Evolutionary conservation across 1,139 yeast genomes (phyloP), one percentile per base, ranked within the genome.

Genomic region (Sugiyamaella xylanicola): DNA sequence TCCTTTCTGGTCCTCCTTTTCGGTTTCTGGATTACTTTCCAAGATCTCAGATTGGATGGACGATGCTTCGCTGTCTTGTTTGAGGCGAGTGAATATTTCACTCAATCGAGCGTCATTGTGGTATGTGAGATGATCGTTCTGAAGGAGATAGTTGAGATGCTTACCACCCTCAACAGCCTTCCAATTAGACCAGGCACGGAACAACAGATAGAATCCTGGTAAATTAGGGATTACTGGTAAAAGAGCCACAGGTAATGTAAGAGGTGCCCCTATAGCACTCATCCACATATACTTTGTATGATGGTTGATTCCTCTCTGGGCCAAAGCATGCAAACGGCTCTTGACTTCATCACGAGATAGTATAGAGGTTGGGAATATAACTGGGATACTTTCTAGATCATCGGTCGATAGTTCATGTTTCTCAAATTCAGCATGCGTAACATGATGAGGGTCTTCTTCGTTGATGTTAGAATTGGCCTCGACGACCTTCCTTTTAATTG

Each of bases 151-250:
- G 43, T 76, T 72, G 62, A 90, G 72, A 66, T 89, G 95, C 61
- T 78, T 76, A 7, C 90, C 88, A 0, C 97, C 97, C 54, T 81
- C 70, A 57, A 81, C 76, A 1, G 97, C 97, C 66, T 87, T 88
- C 66, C 84, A 77, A 69, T 92, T 89, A 66, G 97, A 89, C 73
- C 90, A 93, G 17, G 87, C 78, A 61, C 99, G 78, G 70, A 87
- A 93, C 4, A 87, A 77, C 46, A 92, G 72, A 67, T 91, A 93
- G 65, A 93, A 86, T 0, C 97, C 97, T 0, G 99, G 99, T n/a
- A 93, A 81, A 64, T 93, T 93, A 17, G 99, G 99, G 1, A 92
- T 70, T n/a, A 92, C 77, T 0, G 99, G 99, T 0, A 93, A 67
- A 47, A 91, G 67, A 0, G 90, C 91, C 54, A 91, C 71, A 1